phyloP scores from a whole-genome alignment of 2,329 filamentous ascomycete species.

The Alternaria postmessia region DNA sequence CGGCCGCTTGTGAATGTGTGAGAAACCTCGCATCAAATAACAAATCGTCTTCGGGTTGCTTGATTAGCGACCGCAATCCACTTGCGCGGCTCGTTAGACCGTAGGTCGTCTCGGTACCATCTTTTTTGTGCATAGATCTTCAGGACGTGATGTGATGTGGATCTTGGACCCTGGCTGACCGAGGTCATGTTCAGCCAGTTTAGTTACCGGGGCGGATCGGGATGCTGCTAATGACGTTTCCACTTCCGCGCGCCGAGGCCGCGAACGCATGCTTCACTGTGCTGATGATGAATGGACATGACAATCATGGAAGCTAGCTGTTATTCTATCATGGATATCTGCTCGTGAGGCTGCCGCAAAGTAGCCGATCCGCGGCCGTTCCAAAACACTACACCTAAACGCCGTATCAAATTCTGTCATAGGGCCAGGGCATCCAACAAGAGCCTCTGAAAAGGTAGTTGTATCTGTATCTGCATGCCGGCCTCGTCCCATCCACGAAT shows the following conservation, averaged over 20 bases:
- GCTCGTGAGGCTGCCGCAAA: slow-evolving; percentile 34
- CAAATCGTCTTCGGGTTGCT: neutral
- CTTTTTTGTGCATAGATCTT: neutral
- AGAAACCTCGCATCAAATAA: neutral
- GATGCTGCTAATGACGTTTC: slow-evolving; percentile 5
- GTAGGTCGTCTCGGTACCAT: neutral
- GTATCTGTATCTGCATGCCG: neutral
- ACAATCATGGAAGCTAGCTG: slow-evolving; percentile 7
- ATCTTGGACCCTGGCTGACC: slow-evolving; percentile 4
- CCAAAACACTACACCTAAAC: slow-evolving; percentile 37
- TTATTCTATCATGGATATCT: slow-evolving; percentile 25
- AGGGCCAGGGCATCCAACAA: neutral
- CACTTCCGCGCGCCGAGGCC: neutral
- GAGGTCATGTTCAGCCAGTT: slow-evolving; percentile 3
- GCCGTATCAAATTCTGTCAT: slow-evolving; percentile 11
- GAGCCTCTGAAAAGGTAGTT: neutral
- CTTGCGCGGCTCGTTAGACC: neutral
- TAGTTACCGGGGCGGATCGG: slow-evolving; percentile 15
- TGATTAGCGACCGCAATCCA: neutral
- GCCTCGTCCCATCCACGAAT: neutral
- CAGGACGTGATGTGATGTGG: neutral
- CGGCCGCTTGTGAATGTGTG: neutral
- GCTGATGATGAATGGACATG: neutral
- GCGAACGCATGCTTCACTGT: neutral
- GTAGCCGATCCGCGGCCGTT: slow-evolving; percentile 47